Percentiles rank a stretch among this genome's conserved stretches.
Evolutionary conservation across 2,329 filamentous ascomycete genomes (phyloP).

Genomic region (Trichophyton rubrum): DNA sequence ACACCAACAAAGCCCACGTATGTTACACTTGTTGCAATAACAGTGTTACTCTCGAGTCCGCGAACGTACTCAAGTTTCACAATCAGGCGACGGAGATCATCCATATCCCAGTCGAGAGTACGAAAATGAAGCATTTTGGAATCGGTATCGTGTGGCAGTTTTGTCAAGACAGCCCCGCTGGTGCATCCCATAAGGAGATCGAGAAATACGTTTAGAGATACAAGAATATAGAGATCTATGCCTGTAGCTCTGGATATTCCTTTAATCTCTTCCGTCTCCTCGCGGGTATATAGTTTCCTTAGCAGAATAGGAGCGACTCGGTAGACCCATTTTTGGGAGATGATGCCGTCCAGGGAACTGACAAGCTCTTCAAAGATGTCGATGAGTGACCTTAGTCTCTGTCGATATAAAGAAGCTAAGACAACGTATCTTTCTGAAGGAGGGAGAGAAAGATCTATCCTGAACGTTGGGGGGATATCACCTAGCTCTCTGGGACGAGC

Average conservation of each 20-base stretch:
- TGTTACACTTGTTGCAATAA: conserved; percentile 36
- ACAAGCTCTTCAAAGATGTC: conserved; percentile 42
- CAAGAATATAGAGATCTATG: conserved; percentile 47
- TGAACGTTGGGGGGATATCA: conserved; percentile 27
- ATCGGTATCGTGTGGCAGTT: conserved; percentile 11
- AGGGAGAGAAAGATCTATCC: conserved; percentile 44
- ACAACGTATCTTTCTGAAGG: conserved; percentile 41
- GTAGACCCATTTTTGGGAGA: conserved; percentile 20
- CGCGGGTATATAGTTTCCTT: conserved; percentile 38
- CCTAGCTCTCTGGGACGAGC: background rate
- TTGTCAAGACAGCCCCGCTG: conserved; percentile 37
- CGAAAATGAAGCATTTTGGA: conserved; percentile 29
- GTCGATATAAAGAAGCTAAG: conserved; percentile 36
- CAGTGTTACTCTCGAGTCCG: conserved; percentile 19
- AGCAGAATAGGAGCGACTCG: conserved; percentile 37
- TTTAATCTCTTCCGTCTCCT: conserved; percentile 50
- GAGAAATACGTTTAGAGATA: conserved; percentile 51
- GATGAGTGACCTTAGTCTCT: conserved; percentile 33
- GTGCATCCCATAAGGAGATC: conserved; percentile 56
- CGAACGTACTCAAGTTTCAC: conserved; percentile 42
- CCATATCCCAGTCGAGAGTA: conserved; percentile 45
- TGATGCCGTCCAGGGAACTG: conserved; percentile 19
- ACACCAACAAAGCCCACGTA: conserved; percentile 42
- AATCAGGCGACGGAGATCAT: conserved; percentile 37
- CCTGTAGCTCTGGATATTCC: conserved; percentile 43